Evolutionary conservation across 1,284 basidiomycete genomes (phyloP), one percentile per base, ranked within the genome.

Genomic region (Abortiporus biennis): DNA sequence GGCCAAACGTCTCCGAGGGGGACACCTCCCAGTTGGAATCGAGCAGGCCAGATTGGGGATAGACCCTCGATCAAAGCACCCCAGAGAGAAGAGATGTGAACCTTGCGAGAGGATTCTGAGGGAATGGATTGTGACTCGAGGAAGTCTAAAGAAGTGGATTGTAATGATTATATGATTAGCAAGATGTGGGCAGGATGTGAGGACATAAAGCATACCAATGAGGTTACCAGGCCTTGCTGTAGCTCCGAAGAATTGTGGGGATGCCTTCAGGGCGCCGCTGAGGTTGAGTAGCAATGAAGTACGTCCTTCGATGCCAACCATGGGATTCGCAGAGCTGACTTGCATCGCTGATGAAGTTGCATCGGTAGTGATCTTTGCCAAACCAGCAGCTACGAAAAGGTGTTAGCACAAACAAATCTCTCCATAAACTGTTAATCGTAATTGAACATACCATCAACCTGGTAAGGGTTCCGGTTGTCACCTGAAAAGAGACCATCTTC

Each of bases 1-100:
- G 82, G 84, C 93, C 93, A 96, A 34, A 92, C 92, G 57, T 96
- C 93, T 21, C 93, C 93, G 9, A 95, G 74, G 0, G 85, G 60
- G 9, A 84, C 61, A 2, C 78, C 82, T 32, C 68, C 73, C 36
- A 92, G 66, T 1, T 71, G 67, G 1, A 80, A 77, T 21, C 92
- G 80, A 6, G 83, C 78, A 0, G 89, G 93, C 94, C 94, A 97
- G 55, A 97, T 92, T 6, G 82, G 75, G 36, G 85, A 78, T 8
- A 98, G 72, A 2, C 91, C 87, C 23, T 87, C 78, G 44, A 95
- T 84, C 37, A 97, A 76, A 5, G 78, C 78, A 20, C 78, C 64
- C 92, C 94, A 97, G 16, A 98, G 75, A 0, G 76, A 72, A 2
- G 79, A 63, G 48, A 92, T 65, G 44, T 82, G 76, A 16, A 90